These are phyloP conservation scores for Smallanthus sonchifolius DNA, from an alignment of 129 eudicot species.

Conservation along the genomic window DNA sequence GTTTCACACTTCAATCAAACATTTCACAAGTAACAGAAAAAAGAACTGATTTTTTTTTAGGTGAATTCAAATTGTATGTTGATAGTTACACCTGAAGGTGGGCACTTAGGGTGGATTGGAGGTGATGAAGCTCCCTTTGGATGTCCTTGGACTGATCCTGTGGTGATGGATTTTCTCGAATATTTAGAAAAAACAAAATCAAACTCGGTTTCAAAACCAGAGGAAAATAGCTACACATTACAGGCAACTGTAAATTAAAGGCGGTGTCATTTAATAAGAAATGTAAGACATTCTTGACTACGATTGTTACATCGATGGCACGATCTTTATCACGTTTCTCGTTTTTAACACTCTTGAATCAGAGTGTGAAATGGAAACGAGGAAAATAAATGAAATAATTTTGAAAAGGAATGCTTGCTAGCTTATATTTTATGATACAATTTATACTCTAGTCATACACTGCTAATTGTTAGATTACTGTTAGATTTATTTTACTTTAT, in stretches of 20 bases:
- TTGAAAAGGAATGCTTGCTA: background rate
- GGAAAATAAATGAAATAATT: background rate
- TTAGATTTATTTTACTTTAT: too few relatives aligned
- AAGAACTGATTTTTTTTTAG: constrained; percentile 34
- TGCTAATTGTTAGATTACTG: too few relatives aligned
- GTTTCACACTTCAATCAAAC: background rate
- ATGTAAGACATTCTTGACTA: background rate
- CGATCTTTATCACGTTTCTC: background rate
- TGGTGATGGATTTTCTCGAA: constrained; percentile 87
- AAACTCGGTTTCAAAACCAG: constrained; percentile 14
- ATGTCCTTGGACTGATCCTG: constrained; percentile 94
- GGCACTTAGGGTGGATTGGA: constrained; percentile 94
- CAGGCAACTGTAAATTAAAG: constrained; percentile 20
- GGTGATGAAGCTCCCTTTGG: constrained; percentile 81
- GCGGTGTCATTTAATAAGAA: constrained; percentile 4
- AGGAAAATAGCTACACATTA: constrained; percentile 5
- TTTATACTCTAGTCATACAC: too few relatives aligned
- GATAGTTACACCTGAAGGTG: constrained; percentile 94
- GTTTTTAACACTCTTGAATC: background rate
- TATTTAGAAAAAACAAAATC: constrained; percentile 42
- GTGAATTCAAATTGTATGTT: constrained; percentile 70
- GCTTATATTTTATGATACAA: background rate
- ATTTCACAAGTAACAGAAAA: background rate
- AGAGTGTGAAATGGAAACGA: background rate
- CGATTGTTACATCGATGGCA: constrained; percentile 1